These are phyloP conservation scores for Medicago arabica DNA, from an alignment of 306 rosid species.

Conservation along the genomic window DNA sequence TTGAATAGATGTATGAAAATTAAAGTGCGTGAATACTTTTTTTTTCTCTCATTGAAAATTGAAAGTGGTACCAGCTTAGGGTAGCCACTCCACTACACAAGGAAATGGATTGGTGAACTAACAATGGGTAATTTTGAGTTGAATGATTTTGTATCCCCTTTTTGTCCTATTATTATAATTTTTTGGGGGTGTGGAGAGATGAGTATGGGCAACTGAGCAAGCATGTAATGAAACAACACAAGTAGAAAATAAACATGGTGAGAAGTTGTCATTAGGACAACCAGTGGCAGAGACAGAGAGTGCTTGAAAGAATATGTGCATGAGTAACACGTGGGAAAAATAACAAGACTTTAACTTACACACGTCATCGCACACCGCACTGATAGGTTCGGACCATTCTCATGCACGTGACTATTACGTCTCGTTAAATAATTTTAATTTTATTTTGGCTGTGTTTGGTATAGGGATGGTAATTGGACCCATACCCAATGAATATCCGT, in stretches of 20 bases:
- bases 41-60: no score
- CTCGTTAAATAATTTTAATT: no score
- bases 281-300: background rate
- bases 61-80: no score
- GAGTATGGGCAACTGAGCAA: background rate
- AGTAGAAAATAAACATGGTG: slow-evolving; percentile 1
- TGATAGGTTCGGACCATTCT: background rate
- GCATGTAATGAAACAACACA: background rate
- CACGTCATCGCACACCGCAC: background rate
- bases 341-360: background rate
- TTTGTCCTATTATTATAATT: background rate
- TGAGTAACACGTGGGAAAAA: background rate
- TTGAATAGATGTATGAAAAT: no score
- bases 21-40: no score
- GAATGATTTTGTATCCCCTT: background rate
- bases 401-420: background rate
- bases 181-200: background rate
- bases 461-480: no score
- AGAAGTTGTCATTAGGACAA: background rate
- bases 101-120: background rate
- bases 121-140: background rate
- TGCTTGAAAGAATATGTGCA: background rate
- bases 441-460: no score
- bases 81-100: background rate
- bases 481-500: no score